phyloP scores from a whole-genome alignment of 164 flowering plant genomes.

The Vitis vinifera region ASM3070453v1 NC_081809.1:9301001-9301500 shows the following conservation, averaged over 20 bases:
- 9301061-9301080: conserved; percentile 73
- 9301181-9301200: too few relatives aligned
- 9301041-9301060: conserved; percentile 99
- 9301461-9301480: conserved; percentile 61
- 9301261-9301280: too few relatives aligned
- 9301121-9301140: conserved; percentile 21
- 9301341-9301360: neutral
- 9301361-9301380: neutral
- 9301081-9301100: conserved; percentile 82
- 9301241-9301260: too few relatives aligned
- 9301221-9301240: too few relatives aligned
- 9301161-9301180: too few relatives aligned
- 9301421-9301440: conserved; percentile 43
- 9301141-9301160: too few relatives aligned
- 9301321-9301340: too few relatives aligned
- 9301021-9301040: conserved; percentile 81
- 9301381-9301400: neutral
- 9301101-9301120: conserved; percentile 97
- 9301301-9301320: too few relatives aligned
- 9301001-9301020: conserved; percentile 84
- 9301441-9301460: conserved; percentile 88
- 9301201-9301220: too few relatives aligned
- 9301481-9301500: conserved; percentile 72
- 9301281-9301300: too few relatives aligned
- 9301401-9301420: conserved; percentile 47